Conservation (phyloP, 176 grass and related monocot genomes). For the Zea mays region Zm-B73-REFERENCE-NAM-5.0 NC_050099.1:136658501-136659000, state of each 20-base stretch:
- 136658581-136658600: constrained; percentile 49
- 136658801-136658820: constrained; percentile 74
- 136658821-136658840: constrained; percentile 66
- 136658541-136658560: not conserved
- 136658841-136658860: not conserved
- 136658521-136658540: not conserved
- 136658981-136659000: constrained; percentile 52
- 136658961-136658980: not conserved
- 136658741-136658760: constrained; percentile 65
- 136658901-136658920: not conserved
- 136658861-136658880: too few relatives aligned
- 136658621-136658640: constrained; percentile 89
- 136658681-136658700: constrained; percentile 85
- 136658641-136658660: constrained; percentile 67
- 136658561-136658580: not conserved
- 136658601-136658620: constrained; percentile 50
- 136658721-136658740: constrained; percentile 58
- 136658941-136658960: not conserved
- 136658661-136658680: constrained; percentile 68
- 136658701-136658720: constrained; percentile 54
- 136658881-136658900: not conserved
- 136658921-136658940: not conserved
- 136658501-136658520: too few relatives aligned
- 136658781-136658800: constrained; percentile 84
- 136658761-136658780: constrained; percentile 56